These are phyloP conservation scores for Flaveria sonorensis DNA, from an alignment of 129 eudicot species.

Conservation along the genomic window DNA sequence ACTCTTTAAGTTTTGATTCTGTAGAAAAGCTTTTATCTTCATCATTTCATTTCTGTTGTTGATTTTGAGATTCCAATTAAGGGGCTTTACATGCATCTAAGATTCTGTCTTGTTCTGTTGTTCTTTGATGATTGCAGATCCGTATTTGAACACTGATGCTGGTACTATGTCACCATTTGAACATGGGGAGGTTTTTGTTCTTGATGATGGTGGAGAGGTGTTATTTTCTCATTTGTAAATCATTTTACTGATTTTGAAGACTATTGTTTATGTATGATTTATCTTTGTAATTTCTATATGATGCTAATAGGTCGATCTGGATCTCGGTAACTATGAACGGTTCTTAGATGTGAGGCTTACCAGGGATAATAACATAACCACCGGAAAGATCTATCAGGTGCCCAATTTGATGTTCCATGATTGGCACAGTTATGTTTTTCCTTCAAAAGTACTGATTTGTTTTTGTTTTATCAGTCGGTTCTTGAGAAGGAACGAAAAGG, in stretches of 20 bases:
- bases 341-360: slow-evolving; percentile 89
- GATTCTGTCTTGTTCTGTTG: slow-evolving; percentile 20
- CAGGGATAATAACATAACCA: slow-evolving; percentile 91
- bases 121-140: slow-evolving; percentile 62
- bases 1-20: background rate
- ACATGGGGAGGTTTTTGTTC: slow-evolving; percentile 98
- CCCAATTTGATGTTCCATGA: slow-evolving; percentile 14
- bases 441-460: slow-evolving; percentile 11
- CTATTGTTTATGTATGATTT: background rate
- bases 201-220: slow-evolving; percentile 99
- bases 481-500: slow-evolving; percentile 90
- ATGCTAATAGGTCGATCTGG: slow-evolving; percentile 78
- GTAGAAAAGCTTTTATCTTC: background rate
- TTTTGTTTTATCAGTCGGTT: slow-evolving; percentile 58
- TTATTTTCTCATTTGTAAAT: slow-evolving; percentile 3
- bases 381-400: slow-evolving; percentile 98
- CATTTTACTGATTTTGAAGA: background rate
- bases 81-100: slow-evolving; percentile 14
- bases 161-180: slow-evolving; percentile 99
- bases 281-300: slow-evolving; percentile 8
- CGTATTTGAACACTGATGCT: slow-evolving; percentile 92
- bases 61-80: background rate
- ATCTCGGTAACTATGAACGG: slow-evolving; percentile 89
- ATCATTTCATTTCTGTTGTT: background rate
- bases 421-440: slow-evolving; percentile 13